A percentile compares a stretch with the other conserved stretches of the same genome.
Conservation (phyloP, 805 yeast species). For the Ogataea populi-albae region DNA sequence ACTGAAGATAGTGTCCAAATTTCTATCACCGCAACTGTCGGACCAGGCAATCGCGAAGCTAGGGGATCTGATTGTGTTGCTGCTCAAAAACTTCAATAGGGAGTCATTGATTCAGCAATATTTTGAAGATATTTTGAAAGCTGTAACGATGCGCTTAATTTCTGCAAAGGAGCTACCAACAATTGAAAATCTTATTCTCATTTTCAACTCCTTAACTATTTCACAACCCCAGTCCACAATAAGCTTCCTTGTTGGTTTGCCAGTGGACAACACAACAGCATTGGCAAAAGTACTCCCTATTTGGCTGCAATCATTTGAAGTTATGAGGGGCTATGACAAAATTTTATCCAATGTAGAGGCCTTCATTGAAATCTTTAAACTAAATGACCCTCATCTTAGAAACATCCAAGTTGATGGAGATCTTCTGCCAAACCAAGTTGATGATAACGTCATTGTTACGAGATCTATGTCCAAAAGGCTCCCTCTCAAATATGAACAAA, state of each 20-base stretch:
- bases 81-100: conserved; percentile 31
- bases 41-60: conserved; percentile 82
- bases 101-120: conserved; percentile 40
- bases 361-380: conserved; percentile 58
- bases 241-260: conserved; percentile 50
- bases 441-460: conserved; percentile 66
- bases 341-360: conserved; percentile 71
- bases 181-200: conserved; percentile 70
- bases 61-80: conserved; percentile 45
- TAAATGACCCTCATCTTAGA: conserved; percentile 53
- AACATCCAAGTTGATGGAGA: conserved; percentile 73
- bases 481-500: conserved; percentile 60
- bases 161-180: conserved; percentile 68
- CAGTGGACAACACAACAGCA: conserved; percentile 36
- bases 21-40: conserved; percentile 65
- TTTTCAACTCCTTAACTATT: conserved; percentile 69
- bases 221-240: conserved; percentile 62
- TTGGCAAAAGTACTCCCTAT: conserved; percentile 61
- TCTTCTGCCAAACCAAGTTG: conserved; percentile 50
- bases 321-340: conserved; percentile 72
- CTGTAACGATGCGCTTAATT: conserved; percentile 65
- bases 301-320: conserved; percentile 83
- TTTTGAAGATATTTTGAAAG: conserved; percentile 60
- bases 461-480: conserved; percentile 74
- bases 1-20: conserved; percentile 62